phyloP scores from a whole-genome alignment of 2,329 filamentous ascomycete species.

The Pseudonectria buxi region DNA sequence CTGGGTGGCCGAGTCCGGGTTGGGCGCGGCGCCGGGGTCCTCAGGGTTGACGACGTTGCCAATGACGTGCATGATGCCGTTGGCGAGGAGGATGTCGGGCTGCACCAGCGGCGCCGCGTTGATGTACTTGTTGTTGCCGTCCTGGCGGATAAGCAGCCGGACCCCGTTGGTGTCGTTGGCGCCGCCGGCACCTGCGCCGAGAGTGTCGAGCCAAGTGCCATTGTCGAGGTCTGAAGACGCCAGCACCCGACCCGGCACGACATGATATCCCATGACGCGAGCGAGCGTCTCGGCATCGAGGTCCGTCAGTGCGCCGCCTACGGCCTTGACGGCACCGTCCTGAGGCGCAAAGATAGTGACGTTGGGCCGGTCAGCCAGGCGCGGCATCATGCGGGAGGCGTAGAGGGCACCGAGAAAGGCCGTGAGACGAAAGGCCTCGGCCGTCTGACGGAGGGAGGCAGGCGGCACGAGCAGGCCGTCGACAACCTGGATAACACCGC shows the following conservation, averaged over 20 bases:
- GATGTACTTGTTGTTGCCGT: constrained; percentile 40
- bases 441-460: constrained; percentile 39
- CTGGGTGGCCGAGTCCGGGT: constrained; percentile 34
- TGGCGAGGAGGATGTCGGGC: constrained; percentile 47
- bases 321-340: constrained; percentile 51
- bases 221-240: constrained; percentile 40
- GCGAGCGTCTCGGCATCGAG: constrained; percentile 41
- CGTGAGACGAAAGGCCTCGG: constrained; percentile 39
- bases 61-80: constrained; percentile 53
- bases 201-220: constrained; percentile 25
- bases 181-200: constrained; percentile 34
- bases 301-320: constrained; percentile 45
- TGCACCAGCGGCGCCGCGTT: constrained; percentile 49
- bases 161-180: constrained; percentile 20
- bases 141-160: constrained; percentile 31
- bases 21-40: constrained; percentile 26
- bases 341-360: constrained; percentile 60
- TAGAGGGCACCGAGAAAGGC: constrained; percentile 33
- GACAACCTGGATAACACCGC: constrained; percentile 46
- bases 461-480: constrained; percentile 47
- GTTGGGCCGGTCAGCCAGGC: constrained; percentile 34
- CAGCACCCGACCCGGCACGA: constrained; percentile 48
- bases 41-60: constrained; percentile 46
- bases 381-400: constrained; percentile 26
- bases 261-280: constrained; percentile 56